phyloP scores from a whole-genome alignment of 148 eudicot species.

The Diospyros kaki region DNA sequence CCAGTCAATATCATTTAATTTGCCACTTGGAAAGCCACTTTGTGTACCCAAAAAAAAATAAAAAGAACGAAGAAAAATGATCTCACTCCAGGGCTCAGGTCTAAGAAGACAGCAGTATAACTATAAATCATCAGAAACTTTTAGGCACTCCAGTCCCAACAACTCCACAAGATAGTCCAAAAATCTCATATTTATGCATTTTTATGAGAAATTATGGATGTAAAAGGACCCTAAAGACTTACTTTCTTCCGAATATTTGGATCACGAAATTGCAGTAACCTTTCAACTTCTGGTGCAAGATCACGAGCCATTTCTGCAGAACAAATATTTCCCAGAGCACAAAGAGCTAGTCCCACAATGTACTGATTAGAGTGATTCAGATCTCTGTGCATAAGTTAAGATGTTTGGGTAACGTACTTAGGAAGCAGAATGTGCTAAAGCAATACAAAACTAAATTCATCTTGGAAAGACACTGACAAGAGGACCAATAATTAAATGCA shows the following conservation, averaged over 20 bases:
- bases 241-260: constrained; percentile 97
- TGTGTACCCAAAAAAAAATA: neutral
- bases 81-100: too few relatives aligned
- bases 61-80: neutral
- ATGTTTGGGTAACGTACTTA: constrained; percentile 10
- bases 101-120: neutral
- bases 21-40: neutral
- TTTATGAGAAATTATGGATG: neutral
- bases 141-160: neutral
- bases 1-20: too few relatives aligned
- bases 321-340: constrained; percentile 97
- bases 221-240: constrained; percentile 19
- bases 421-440: neutral
- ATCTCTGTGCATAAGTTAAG: constrained; percentile 73
- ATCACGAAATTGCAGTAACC: constrained; percentile 91
- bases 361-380: constrained; percentile 92
- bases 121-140: constrained; percentile 1
- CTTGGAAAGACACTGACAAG: neutral
- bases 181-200: neutral
- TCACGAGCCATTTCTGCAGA: constrained; percentile 99
- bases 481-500: neutral
- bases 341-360: constrained; percentile 97
- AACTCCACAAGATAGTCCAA: neutral
- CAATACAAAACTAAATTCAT: neutral
- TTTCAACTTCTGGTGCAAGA: constrained; percentile 95